These are phyloP conservation scores for Xylariaceae sp. DNA, from an alignment of 2,329 filamentous ascomycete genomes.

Conservation along the genomic window DNA sequence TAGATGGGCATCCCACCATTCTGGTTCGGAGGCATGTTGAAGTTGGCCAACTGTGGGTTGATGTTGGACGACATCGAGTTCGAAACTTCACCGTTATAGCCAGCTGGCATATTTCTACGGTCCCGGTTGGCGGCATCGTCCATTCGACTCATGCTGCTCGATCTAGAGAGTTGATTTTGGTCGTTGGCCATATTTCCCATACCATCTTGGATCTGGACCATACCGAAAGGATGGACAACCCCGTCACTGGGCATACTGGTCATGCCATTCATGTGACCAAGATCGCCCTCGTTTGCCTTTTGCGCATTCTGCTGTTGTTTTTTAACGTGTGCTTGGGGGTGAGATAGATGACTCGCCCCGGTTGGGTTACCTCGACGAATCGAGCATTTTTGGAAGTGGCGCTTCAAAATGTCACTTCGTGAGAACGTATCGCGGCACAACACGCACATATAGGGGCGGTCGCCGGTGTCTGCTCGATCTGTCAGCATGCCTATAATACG, in stretches of 20 bases:
- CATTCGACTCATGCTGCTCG: slow-evolving; percentile 56
- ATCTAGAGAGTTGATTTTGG: slow-evolving; percentile 58
- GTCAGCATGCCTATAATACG: slow-evolving; percentile 17
- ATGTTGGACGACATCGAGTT: slow-evolving; percentile 59
- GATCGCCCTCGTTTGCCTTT: slow-evolving; percentile 49
- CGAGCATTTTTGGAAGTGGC: slow-evolving; percentile 98
- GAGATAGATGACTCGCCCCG: slow-evolving; percentile 88
- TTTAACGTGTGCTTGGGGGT: slow-evolving; percentile 85
- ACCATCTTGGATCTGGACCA: slow-evolving; percentile 53
- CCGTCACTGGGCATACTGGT: slow-evolving; percentile 54
- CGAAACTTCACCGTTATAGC: slow-evolving; percentile 54
- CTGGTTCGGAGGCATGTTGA: slow-evolving; percentile 59
- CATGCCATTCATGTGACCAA: slow-evolving; percentile 59
- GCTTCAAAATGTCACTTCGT: slow-evolving; percentile 95
- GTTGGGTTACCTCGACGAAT: slow-evolving; percentile 94
- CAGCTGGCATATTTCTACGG: slow-evolving; percentile 51
- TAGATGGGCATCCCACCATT: slow-evolving; percentile 60
- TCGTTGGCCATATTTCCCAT: slow-evolving; percentile 58
- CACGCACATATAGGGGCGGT: slow-evolving; percentile 97
- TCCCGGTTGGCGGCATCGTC: slow-evolving; percentile 54
- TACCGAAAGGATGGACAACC: slow-evolving; percentile 55
- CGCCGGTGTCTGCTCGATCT: slow-evolving; percentile 72
- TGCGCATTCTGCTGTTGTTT: slow-evolving; percentile 63
- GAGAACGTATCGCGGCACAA: slow-evolving; percentile 98
- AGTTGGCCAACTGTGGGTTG: slow-evolving; percentile 60